Evolutionary conservation across 352 stramenopile species (phyloP), one percentile per base, ranked within the genome.

Genomic region (Saprolegnia parasitica): DNA sequence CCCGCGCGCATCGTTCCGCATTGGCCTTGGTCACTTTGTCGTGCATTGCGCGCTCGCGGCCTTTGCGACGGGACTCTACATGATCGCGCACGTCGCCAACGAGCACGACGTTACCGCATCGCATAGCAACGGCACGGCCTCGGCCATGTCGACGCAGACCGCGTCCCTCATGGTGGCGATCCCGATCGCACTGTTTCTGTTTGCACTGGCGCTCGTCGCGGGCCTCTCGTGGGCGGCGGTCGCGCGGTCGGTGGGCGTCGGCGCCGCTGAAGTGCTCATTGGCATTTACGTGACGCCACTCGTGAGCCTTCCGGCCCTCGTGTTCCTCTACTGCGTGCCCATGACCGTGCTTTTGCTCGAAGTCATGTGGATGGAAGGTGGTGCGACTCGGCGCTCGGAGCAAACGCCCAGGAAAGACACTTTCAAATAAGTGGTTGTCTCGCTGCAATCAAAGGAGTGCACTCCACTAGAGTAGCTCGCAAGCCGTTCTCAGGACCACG

Each of bases 21-120:
- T 70, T 29, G 63, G n/a, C 5, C 35, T 39, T 39, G 63, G 63
- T 8, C 63, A 70, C 32, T 63, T 70, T 61, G 29, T 70, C 46
- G 45, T 70, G 23, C 63, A 70, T 39, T 13, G 20, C 4, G 11
- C 63, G 13, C 54, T 70, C 8, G 63, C 63, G 8, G 63, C 63
- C 10, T 70, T 70, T 16, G 63, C 63, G 0, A 37, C 63, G 20
- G 63, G 63, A 13, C n/a, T 70, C 26, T 61, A 70, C 54, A 42
- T 70, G 23, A 37, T 61, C 23, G 63, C 42, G 35, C 52, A n/a
- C 24, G 1, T 15, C 35, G 52, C 11, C 35, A 60, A 60, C n/a
- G 35, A n/a, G 16, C 47, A 55, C 24, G 47, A 55, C 47, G 42
- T 4, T 10, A 49, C 3, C 10, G 42, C 3, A 10, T 16, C 52